Evolutionary conservation across 345 rosid species (phyloP).

Genomic region (Rhizophora apiculata): DNA sequence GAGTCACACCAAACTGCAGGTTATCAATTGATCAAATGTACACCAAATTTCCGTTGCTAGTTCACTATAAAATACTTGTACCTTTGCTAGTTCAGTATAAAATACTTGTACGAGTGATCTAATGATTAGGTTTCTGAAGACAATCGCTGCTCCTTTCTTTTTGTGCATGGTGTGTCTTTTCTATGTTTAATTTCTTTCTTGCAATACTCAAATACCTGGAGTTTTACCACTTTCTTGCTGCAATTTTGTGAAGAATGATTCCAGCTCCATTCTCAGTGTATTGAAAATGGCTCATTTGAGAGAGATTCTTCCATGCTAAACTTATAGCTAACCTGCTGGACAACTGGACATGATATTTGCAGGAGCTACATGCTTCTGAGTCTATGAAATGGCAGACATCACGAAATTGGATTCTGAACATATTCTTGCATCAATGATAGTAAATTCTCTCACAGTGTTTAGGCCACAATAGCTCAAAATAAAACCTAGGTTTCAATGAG

Average conservation of each 20-base stretch:
- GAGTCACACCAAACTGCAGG: constrained; percentile 63
- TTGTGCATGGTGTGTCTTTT: neutral
- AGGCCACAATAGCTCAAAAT: neutral
- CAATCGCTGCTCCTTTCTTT: neutral
- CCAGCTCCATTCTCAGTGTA: no score
- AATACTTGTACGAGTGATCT: neutral
- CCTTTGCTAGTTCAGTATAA: neutral
- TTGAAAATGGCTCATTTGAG: no score
- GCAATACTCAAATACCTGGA: no score
- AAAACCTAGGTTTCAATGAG: neutral
- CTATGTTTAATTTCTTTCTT: neutral
- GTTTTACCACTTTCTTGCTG: no score
- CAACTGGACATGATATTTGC: neutral
- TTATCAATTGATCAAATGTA: constrained; percentile 16
- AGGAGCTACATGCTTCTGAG: neutral
- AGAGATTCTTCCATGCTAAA: neutral
- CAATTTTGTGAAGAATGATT: no score
- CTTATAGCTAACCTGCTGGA: neutral
- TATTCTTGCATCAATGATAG: neutral
- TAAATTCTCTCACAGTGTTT: neutral
- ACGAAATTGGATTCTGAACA: neutral
- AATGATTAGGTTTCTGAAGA: neutral
- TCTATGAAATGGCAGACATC: neutral
- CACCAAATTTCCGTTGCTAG: neutral
- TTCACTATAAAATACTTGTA: neutral